Conservation (phyloP, 768 basidiomycete genomes). For the Podaxis pistillaris region DNA sequence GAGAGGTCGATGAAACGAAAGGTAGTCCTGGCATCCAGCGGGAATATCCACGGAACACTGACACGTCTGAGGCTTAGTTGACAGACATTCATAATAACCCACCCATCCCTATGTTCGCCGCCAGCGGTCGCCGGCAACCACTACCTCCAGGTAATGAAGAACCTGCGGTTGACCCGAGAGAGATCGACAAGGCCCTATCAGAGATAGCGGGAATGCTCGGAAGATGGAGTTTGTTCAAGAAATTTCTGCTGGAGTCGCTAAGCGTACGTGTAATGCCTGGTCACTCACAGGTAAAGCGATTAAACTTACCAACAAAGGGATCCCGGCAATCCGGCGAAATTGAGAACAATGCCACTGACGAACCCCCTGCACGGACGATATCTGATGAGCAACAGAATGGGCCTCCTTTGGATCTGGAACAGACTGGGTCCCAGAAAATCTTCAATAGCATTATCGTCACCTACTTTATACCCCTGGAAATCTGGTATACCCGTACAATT, state of each 20-base stretch:
- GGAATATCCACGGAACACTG: not conserved
- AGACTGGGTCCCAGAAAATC: slow-evolving; percentile 51
- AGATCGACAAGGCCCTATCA: slow-evolving; percentile 87
- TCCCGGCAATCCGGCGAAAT: slow-evolving; percentile 13
- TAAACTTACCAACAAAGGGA: not conserved
- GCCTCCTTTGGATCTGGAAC: slow-evolving; percentile 29
- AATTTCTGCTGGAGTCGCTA: slow-evolving; percentile 78
- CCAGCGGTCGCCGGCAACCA: slow-evolving; percentile 28
- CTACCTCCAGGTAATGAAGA: slow-evolving; percentile 41
- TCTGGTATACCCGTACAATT: slow-evolving; percentile 85
- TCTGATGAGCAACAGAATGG: not conserved
- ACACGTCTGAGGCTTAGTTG: slow-evolving; percentile 32
- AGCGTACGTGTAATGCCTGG: slow-evolving; percentile 42
- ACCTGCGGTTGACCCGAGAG: slow-evolving; percentile 73
- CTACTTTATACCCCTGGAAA: slow-evolving; percentile 87
- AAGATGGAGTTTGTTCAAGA: slow-evolving; percentile 87
- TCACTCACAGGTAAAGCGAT: not conserved
- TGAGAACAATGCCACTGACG: slow-evolving; percentile 10
- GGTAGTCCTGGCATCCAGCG: slow-evolving; percentile 33
- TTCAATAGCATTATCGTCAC: slow-evolving; percentile 67
- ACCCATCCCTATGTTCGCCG: slow-evolving; percentile 30
- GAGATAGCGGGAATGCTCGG: slow-evolving; percentile 90
- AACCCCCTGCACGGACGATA: not conserved
- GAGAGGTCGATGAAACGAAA: slow-evolving; percentile 82
- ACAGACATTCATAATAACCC: slow-evolving; percentile 45